Conservation (phyloP, 192 early-diverging fungal species). For the Thamnidium elegans region DNA sequence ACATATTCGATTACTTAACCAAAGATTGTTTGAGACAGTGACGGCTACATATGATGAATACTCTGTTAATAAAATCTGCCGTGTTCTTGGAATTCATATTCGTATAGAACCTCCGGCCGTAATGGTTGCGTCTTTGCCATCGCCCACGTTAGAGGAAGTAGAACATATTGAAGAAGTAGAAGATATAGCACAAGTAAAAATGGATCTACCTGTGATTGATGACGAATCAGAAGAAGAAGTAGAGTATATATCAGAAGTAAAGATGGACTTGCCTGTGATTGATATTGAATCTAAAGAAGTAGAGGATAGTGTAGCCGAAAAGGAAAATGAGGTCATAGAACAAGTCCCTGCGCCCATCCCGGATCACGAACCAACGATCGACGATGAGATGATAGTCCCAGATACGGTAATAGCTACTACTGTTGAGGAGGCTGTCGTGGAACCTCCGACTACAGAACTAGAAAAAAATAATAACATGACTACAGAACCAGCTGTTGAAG, state of each 20-base stretch:
- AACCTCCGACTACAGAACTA: neutral
- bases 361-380: no score
- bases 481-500: neutral
- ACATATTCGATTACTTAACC: slow-evolving; percentile 28
- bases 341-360: neutral
- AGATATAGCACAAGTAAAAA: neutral
- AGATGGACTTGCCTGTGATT: slow-evolving; percentile 2
- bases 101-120: neutral
- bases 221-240: neutral
- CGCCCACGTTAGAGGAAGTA: neutral
- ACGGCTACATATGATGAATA: slow-evolving; percentile 27
- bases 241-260: neutral
- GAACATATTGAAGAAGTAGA: neutral
- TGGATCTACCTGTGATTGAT: slow-evolving; percentile 7
- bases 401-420: neutral
- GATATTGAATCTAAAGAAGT: neutral
- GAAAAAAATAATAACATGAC: neutral
- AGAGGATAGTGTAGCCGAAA: neutral
- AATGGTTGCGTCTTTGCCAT: neutral
- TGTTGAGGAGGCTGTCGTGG: neutral
- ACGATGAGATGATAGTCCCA: no score
- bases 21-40: slow-evolving; percentile 30
- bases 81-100: slow-evolving; percentile 27
- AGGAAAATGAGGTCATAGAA: neutral
- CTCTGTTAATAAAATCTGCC: slow-evolving; percentile 13